Conservation (phyloP, 2,329 filamentous ascomycete species). For the Diaporthe ampelina region DNA sequence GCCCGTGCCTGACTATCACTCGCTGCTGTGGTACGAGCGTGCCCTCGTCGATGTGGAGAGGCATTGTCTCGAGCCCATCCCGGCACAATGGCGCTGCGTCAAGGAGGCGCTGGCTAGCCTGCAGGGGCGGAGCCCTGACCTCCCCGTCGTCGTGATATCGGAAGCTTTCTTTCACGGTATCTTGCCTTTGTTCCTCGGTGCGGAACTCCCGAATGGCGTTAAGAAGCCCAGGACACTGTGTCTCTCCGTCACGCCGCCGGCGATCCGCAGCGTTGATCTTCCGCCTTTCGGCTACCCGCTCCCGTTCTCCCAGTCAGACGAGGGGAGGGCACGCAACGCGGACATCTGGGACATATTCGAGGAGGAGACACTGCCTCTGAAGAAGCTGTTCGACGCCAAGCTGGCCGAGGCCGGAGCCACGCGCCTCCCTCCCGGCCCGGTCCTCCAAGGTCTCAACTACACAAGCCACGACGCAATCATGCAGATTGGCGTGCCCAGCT, state of each 20-base stretch:
- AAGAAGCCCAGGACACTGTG: constrained; percentile 48
- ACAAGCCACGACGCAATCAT: constrained; percentile 51
- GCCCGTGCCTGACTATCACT: constrained; percentile 45
- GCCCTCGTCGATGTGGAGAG: constrained; percentile 50
- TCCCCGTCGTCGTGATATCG: constrained; percentile 49
- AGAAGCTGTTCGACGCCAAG: constrained; percentile 47
- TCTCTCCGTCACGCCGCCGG: constrained; percentile 55
- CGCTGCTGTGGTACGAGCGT: constrained; percentile 48
- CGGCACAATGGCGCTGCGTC: constrained; percentile 52
- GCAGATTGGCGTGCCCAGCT: constrained; percentile 54
- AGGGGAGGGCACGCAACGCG: constrained; percentile 46
- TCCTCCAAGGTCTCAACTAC: constrained; percentile 54
- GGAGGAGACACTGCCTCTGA: constrained; percentile 45
- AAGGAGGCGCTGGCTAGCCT: constrained; percentile 47
- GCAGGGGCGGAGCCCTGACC: constrained; percentile 41
- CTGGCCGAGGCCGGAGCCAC: constrained; percentile 49
- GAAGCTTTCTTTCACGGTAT: constrained; percentile 55
- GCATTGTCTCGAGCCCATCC: constrained; percentile 52
- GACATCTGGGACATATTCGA: constrained; percentile 51
- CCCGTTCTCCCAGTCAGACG: constrained; percentile 49
- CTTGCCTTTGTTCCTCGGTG: constrained; percentile 52
- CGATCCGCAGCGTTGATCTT: constrained; percentile 52
- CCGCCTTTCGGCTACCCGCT: constrained; percentile 51
- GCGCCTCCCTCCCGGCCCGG: constrained; percentile 42
- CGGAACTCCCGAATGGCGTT: constrained; percentile 45